A percentile compares a stretch with the other conserved stretches of the same genome.
These are phyloP conservation scores for Debaryomyces fabryi DNA, from an alignment of 1,139 yeast genomes.

Conservation along the genomic window DNA sequence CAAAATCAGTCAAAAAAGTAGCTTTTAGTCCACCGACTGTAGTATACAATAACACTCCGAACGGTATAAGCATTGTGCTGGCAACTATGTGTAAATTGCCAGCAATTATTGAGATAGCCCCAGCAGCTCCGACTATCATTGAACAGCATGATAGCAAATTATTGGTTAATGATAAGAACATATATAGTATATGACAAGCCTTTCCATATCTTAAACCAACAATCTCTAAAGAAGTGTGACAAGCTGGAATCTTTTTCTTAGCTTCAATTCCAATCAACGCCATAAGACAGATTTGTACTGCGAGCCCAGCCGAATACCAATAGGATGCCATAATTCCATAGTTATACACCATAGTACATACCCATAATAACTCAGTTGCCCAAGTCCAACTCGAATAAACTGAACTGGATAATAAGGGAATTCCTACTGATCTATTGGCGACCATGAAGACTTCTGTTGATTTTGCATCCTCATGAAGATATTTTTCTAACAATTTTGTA, in stretches of 20 bases:
- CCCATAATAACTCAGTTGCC: constrained; percentile 35
- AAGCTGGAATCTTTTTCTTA: constrained; percentile 32
- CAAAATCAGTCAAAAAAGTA: constrained; percentile 41
- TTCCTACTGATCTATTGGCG: constrained; percentile 31
- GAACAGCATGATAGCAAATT: constrained; percentile 36
- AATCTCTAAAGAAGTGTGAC: constrained; percentile 35
- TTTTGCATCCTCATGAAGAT: constrained; percentile 30
- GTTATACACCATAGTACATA: constrained; percentile 28
- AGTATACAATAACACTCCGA: constrained; percentile 40
- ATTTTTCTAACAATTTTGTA: constrained; percentile 26
- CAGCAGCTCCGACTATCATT: constrained; percentile 42
- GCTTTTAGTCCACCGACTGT: constrained; percentile 46
- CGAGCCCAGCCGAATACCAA: constrained; percentile 32
- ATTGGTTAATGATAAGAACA: constrained; percentile 34
- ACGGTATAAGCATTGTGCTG: constrained; percentile 37
- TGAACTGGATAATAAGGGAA: constrained; percentile 30
- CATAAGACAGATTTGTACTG: constrained; percentile 34
- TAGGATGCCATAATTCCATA: constrained; percentile 32
- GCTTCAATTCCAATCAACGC: constrained; percentile 32
- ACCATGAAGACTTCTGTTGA: constrained; percentile 36
- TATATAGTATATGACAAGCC: constrained; percentile 30
- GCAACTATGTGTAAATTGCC: constrained; percentile 38
- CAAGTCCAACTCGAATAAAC: constrained; percentile 35
- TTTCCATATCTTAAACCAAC: constrained; percentile 35
- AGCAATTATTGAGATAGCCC: constrained; percentile 37